phyloP scores from a whole-genome alignment of 176 grass and related monocot genomes.

The Avena insularis region DNA sequence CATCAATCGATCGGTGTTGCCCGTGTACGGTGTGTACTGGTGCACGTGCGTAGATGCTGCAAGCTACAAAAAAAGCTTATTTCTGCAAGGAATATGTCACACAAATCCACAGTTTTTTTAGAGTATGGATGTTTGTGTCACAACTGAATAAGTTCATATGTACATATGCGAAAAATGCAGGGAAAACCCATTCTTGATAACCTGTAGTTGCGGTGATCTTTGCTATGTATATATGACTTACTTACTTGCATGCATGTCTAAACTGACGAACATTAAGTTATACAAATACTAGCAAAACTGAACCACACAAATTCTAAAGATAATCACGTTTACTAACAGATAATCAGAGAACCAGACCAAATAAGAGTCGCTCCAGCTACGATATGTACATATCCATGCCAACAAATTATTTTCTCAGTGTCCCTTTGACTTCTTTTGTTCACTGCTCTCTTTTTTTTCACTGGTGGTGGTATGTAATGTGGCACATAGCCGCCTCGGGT shows the following conservation, averaged over 20 bases:
- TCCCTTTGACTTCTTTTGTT: conserved; percentile 17
- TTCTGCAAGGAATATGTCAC: too few species aligned
- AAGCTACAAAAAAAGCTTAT: too few species aligned
- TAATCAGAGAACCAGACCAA: not conserved
- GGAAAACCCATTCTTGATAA: not conserved
- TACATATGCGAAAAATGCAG: too few species aligned
- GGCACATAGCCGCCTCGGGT: conserved; percentile 15
- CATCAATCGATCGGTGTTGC: not conserved
- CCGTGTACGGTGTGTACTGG: too few species aligned
- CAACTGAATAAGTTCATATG: too few species aligned
- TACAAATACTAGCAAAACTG: not conserved
- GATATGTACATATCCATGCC: not conserved
- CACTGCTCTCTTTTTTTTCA: conserved; percentile 17
- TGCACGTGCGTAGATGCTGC: too few species aligned
- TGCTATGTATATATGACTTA: not conserved
- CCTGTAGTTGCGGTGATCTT: not conserved
- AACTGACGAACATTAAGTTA: not conserved
- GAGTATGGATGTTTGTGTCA: too few species aligned
- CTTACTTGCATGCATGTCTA: not conserved
- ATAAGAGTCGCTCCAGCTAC: conserved; percentile 3
- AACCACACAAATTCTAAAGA: not conserved
- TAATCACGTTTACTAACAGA: too few species aligned
- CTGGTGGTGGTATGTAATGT: conserved; percentile 35
- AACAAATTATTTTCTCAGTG: not conserved
- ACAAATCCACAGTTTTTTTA: too few species aligned